Conservation (phyloP, 1,284 basidiomycete species). For the Lignosus rhinocerotis region DNA sequence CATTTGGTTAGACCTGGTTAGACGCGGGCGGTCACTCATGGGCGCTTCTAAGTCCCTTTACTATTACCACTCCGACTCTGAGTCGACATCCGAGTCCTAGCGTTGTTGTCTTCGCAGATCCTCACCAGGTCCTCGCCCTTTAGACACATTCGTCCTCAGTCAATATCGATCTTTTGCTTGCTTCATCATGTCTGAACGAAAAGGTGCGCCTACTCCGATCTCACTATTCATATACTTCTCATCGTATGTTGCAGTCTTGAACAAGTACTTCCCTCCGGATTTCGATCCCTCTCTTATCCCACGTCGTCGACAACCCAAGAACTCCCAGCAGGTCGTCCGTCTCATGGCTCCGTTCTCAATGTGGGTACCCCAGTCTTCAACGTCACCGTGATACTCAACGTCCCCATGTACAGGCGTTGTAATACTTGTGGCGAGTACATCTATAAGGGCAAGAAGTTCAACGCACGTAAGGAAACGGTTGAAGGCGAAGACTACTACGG, state of each 20-base stretch:
- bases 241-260: slow-evolving; percentile 58
- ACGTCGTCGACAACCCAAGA: slow-evolving; percentile 84
- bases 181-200: slow-evolving; percentile 83
- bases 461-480: slow-evolving; percentile 97
- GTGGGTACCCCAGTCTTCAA: slow-evolving; percentile 41
- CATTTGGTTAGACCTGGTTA: too few species aligned
- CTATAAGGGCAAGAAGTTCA: slow-evolving; percentile 99
- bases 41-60: too few species aligned
- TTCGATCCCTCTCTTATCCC: slow-evolving; percentile 98
- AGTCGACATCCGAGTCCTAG: too few species aligned
- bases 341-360: slow-evolving; percentile 99
- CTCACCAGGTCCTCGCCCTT: not conserved
- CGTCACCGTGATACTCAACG: not conserved
- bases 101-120: too few species aligned
- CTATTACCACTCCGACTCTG: too few species aligned
- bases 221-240: not conserved
- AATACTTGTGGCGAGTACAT: slow-evolving; percentile 98
- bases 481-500: slow-evolving; percentile 97
- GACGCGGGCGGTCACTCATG: too few species aligned
- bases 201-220: slow-evolving; percentile 48
- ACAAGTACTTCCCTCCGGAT: slow-evolving; percentile 93
- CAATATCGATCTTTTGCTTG: not conserved
- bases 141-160: not conserved
- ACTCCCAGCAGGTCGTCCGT: slow-evolving; percentile 94
- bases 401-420: slow-evolving; percentile 63